Evolutionary conservation across 192 early-diverging fungal species (phyloP).

Genomic region (Phlyctochytrium bullatum): DNA sequence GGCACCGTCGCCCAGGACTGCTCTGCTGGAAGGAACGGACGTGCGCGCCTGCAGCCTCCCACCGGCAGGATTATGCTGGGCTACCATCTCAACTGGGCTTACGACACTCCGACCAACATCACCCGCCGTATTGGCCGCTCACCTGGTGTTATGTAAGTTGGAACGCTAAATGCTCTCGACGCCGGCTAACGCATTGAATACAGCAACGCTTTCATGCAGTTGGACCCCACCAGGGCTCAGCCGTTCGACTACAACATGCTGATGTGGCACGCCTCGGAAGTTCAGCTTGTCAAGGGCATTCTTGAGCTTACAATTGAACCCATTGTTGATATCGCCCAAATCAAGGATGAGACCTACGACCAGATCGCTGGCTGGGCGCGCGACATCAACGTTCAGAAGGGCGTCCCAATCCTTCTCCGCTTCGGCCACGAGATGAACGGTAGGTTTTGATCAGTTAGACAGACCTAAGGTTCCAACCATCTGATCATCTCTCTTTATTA

Average conservation of each 20-base stretch:
- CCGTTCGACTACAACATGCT: constrained; percentile 13
- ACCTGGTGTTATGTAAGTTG: constrained; percentile 23
- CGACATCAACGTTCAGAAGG: constrained; percentile 29
- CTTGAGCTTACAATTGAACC: constrained; percentile 37
- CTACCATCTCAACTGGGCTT: constrained; percentile 29
- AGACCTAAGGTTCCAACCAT: too few species aligned
- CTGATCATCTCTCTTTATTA: background rate
- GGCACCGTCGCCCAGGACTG: background rate
- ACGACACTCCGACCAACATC: constrained; percentile 19
- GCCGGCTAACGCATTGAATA: background rate
- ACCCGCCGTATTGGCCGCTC: constrained; percentile 10
- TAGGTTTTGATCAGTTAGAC: constrained; percentile 29
- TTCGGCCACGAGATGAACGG: constrained; percentile 55
- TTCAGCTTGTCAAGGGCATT: constrained; percentile 24
- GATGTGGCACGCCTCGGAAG: constrained; percentile 39
- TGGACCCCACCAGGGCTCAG: constrained; percentile 3
- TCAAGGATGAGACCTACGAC: constrained; percentile 22
- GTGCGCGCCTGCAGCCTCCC: constrained; percentile 23
- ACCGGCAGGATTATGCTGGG: constrained; percentile 13
- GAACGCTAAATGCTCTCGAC: background rate
- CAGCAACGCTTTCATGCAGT: constrained; percentile 34
- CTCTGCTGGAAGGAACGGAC: background rate
- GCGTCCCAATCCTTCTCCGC: constrained; percentile 40
- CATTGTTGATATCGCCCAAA: constrained; percentile 3
- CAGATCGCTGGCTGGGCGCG: constrained; percentile 12